Base-by-base conservation (phyloP, 2,329 filamentous ascomycete genomes). In the Penicillium vulpinum region DNA sequence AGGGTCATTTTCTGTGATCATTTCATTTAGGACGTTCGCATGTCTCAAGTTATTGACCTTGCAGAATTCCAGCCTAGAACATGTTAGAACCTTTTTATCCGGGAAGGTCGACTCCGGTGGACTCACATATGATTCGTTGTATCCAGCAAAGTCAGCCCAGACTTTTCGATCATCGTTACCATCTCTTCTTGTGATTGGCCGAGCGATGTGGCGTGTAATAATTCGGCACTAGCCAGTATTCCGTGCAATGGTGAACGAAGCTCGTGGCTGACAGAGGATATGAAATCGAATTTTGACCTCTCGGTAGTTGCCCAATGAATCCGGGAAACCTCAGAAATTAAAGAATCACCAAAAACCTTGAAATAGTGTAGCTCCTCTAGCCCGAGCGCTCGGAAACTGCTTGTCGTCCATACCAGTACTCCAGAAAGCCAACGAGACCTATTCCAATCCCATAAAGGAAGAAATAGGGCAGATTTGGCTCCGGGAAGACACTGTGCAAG, bases 231-330 rank as follows among this genome's bases (percentile, higher is more conserved):
- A 0, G 78, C 81, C 15, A 80, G 67, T 40, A 78, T 76, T 26
- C 77, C 80, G 50, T 79, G 82, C 40, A 78, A 67, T 24, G 75
- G 82, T 39, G 68, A 77, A 3, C 80, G 71, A 6, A 84, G 70
- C 59, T 84, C 82, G 61, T 84, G 82, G 31, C 75, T 80, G 28
- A 84, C 80, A 0, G 77, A 79, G 0, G 78, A 77, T n/a, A 84
- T 77, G 41, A 84, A 81, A 13, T 82, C 80, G 0, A 77, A 76
- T 57, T 84, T 84, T 8, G 79, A 76, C 50, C 75, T 75, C 33
- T 82, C 78, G 0, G 67, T 68, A 3, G 63, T 63, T 9, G 54
- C 63, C 58, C 70, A 71, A 18, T 75, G 64, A 10, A 71, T 61
- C 8, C 72, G 67, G 13, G 35, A 55, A 15, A 2, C 78, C 79